Base-by-base conservation (phyloP, 192 early-diverging fungal species). In the Phycomyces nitens region DNA sequence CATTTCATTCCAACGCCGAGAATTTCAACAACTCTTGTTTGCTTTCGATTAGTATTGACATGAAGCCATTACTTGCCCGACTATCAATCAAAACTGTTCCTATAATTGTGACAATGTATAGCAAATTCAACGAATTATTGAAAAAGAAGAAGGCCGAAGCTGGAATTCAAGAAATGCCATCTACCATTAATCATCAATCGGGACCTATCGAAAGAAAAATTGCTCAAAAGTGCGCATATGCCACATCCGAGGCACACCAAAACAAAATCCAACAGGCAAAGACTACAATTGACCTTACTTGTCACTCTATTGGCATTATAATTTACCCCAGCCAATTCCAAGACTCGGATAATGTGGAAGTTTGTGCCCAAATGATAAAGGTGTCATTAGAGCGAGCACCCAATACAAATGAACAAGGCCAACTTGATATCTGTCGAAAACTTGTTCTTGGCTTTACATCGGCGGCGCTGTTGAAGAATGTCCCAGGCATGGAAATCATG, bases 1-100 rank as follows among this genome's bases (percentile, higher is more conserved):
- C 77, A 40, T 44, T 73, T 3, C 43, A 58, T 3, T 44, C 60
- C 9, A n/a, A 26, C 1, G 27, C 56, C 6, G 62, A 58, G 3
- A 23, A 50, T 12, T 41, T 24, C 21, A 20, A 63, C 0, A 23
- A 53, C 3, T 5, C n/a, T 5, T 16, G 18, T 6, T 24, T 51
- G 39, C 53, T 69, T 26, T 18, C 4, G 20, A 23, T 63, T n/a
- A 21, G 53, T 3, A 56, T 62, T 26, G 47, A 69, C 11, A 39
- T 57, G 10, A 43, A 60, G 14, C 52, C 54, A 3, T 20, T 62
- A 15, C 41, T 69, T 75, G 23, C 73, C 68, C 7, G 54, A 58
- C 21, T 73, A n/a, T 73, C 71, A 0, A 62, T 75, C 20, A 74
- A 77, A 20, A 88, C 87, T 0, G 74, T 89, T 20, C 88, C 88